These are phyloP conservation scores for Xylona heveae DNA, from an alignment of 495 filamentous ascomycete species.

Conservation along the genomic window DNA sequence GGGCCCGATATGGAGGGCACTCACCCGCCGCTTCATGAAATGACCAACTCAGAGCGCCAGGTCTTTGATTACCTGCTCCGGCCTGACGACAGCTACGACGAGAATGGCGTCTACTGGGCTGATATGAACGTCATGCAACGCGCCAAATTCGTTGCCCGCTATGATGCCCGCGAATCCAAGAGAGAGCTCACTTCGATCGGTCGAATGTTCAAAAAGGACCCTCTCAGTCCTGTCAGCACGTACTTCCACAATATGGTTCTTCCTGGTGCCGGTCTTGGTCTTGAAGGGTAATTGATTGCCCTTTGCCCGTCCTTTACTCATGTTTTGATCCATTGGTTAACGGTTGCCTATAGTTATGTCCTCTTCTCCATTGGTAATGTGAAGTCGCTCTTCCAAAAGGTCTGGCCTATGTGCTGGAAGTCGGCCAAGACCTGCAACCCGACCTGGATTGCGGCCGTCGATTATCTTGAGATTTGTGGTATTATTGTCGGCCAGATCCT, in stretches of 20 bases:
- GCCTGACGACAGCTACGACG: slow-evolving; percentile 64
- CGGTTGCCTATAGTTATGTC: slow-evolving; percentile 37
- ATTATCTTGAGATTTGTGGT: slow-evolving; percentile 71
- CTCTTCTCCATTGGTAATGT: slow-evolving; percentile 88
- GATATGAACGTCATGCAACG: slow-evolving; percentile 48
- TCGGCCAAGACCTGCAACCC: slow-evolving; percentile 36
- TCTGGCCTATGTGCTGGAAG: slow-evolving; percentile 58
- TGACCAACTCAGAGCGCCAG: slow-evolving; percentile 39
- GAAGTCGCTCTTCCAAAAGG: slow-evolving; percentile 45
- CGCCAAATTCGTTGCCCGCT: slow-evolving; percentile 45
- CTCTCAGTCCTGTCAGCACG: slow-evolving; percentile 55
- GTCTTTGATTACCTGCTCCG: slow-evolving; percentile 55
- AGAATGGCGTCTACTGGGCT: slow-evolving; percentile 74
- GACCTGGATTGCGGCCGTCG: slow-evolving; percentile 56
- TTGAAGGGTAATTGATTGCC: slow-evolving; percentile 42
- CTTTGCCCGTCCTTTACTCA: neutral
- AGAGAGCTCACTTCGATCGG: slow-evolving; percentile 45
- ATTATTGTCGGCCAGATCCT: slow-evolving; percentile 73
- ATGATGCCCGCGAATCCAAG: slow-evolving; percentile 40
- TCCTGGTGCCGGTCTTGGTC: slow-evolving; percentile 66
- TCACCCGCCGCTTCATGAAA: slow-evolving; percentile 28
- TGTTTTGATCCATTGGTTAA: no score
- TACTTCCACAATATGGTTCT: slow-evolving; percentile 77
- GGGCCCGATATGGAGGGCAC: slow-evolving; percentile 30
- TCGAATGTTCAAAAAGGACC: slow-evolving; percentile 59